A percentile compares a stretch with the other conserved stretches of the same genome.
phyloP scores from a whole-genome alignment of 1,284 basidiomycete genomes.

The Naganishia albida region DNA sequence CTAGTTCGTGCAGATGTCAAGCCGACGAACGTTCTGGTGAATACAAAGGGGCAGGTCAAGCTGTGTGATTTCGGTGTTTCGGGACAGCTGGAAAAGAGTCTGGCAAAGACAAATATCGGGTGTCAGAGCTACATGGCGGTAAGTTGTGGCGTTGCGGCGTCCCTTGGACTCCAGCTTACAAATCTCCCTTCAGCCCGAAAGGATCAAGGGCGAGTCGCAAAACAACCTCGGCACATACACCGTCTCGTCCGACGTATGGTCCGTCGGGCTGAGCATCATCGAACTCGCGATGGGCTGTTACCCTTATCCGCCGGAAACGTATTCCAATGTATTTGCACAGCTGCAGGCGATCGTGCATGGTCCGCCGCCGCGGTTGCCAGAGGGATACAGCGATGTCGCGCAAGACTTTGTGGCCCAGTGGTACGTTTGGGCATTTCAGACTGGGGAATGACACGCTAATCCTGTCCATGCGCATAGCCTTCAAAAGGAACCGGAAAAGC shows the following conservation, averaged over 20 bases:
- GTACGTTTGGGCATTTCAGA: constrained; percentile 44
- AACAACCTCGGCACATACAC: constrained; percentile 87
- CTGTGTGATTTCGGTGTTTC: constrained; percentile 98
- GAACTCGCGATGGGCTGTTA: constrained; percentile 90
- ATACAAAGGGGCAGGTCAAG: constrained; percentile 84
- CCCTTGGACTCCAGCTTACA: constrained; percentile 18
- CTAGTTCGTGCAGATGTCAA: constrained; percentile 65
- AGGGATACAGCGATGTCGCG: constrained; percentile 54
- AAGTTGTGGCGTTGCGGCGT: constrained; percentile 48
- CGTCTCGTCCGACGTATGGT: constrained; percentile 97
- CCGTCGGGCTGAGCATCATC: constrained; percentile 91
- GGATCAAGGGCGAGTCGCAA: constrained; percentile 91
- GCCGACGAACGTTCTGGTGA: constrained; percentile 94
- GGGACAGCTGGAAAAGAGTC: constrained; percentile 90
- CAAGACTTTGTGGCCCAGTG: constrained; percentile 58
- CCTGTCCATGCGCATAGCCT: constrained; percentile 63
- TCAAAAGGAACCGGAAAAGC: constrained; percentile 70
- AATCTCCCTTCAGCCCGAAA: constrained; percentile 68
- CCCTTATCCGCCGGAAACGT: constrained; percentile 98
- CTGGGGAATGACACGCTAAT: constrained; percentile 40
- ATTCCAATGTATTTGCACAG: constrained; percentile 94
- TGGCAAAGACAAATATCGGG: constrained; percentile 98
- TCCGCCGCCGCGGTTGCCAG: constrained; percentile 80
- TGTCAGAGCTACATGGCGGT: constrained; percentile 99
- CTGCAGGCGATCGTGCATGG: constrained; percentile 95